Base-by-base conservation (phyloP, 1,284 basidiomycete genomes). In the Heterobasidion occidentale region DNA sequence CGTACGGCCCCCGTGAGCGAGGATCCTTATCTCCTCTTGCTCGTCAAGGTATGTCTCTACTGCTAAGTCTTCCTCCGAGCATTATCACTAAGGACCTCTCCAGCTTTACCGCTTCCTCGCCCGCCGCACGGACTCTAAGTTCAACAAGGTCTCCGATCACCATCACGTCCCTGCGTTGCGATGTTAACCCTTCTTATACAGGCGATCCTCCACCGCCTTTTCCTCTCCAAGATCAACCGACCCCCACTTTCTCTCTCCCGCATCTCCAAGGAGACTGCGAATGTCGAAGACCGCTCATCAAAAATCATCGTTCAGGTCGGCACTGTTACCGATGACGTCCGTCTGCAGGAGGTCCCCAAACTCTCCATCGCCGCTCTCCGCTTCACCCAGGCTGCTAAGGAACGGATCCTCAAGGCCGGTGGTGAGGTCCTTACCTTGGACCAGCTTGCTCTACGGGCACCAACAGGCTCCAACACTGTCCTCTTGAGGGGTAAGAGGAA, bases 71-170 rank as follows among this genome's bases (percentile, higher is more conserved):
- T 36, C 17, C 9, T 12, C 27, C 36, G 36, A 49, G 38, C 27
- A 3, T n/a, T 46, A 27, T 53, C 45, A 14, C 52, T 57, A 12
- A 58, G 48, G 36, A 44, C 47, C 35, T 35, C 60, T 45, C 49
- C 67, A 97, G 96, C 86, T 99, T 64, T 99, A 99, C 84, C 94
- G 96, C 69, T 99, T 99, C 87, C 81, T 99, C 63, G 95, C 96
- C 63, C 90, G 97, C 70, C 90, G 97, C 70, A 99, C 97, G 57
- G 93, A 98, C 73, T 86, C 93, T 60, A 78, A 79, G 65, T 99
- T 99, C 81, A 99, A 99, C 92, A 94, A 96, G 87, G 88, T 89
- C 60, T 58, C 56, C 45, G 33, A 50, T n/a, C 36, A 14, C 14
- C 42, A 35, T 49, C 58, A 35, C 11, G 52, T 47, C 36, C 14